These are phyloP conservation scores for Kazachstania sp. DNA, from an alignment of 1,139 yeast genomes.

Conservation along the genomic window DNA sequence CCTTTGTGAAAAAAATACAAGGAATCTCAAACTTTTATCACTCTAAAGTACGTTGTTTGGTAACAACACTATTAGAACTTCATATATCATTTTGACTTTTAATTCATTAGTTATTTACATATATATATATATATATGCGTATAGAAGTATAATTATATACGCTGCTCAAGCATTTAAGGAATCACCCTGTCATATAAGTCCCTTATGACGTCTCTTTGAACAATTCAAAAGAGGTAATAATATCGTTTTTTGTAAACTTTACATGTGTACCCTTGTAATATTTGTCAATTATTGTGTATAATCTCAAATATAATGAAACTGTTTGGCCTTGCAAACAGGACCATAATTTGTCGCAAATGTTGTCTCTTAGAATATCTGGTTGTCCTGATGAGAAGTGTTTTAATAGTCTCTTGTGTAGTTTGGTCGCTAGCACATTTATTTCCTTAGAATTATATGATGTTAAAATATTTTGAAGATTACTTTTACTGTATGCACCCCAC, in stretches of 20 bases:
- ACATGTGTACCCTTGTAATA: conserved; percentile 38
- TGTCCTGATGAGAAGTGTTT: conserved; percentile 7
- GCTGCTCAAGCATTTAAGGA: no score
- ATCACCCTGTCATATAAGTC: no score
- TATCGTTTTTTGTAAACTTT: conserved; percentile 38
- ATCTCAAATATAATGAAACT: conserved; percentile 36
- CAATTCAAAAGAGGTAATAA: conserved; percentile 36
- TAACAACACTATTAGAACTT: no score
- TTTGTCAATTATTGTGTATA: conserved; percentile 36
- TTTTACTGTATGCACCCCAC: conserved; percentile 56
- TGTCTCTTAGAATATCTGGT: conserved; percentile 25
- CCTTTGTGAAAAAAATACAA: no score
- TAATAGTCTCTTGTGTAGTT: conserved; percentile 34
- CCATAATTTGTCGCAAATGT: conserved; percentile 43
- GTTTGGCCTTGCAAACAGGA: conserved; percentile 44
- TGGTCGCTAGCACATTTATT: conserved; percentile 46
- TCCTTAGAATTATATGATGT: conserved; percentile 52
- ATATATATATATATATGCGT: no score
- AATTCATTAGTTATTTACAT: no score
- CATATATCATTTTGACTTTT: no score
- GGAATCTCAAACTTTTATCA: no score
- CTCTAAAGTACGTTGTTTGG: no score
- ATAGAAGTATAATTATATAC: no score
- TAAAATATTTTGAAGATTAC: conserved; percentile 49
- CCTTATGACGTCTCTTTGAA: conserved; percentile 17